These are phyloP conservation scores for Trichoderma arundinaceum DNA, from an alignment of 2,329 filamentous ascomycete genomes.

Conservation along the genomic window DNA sequence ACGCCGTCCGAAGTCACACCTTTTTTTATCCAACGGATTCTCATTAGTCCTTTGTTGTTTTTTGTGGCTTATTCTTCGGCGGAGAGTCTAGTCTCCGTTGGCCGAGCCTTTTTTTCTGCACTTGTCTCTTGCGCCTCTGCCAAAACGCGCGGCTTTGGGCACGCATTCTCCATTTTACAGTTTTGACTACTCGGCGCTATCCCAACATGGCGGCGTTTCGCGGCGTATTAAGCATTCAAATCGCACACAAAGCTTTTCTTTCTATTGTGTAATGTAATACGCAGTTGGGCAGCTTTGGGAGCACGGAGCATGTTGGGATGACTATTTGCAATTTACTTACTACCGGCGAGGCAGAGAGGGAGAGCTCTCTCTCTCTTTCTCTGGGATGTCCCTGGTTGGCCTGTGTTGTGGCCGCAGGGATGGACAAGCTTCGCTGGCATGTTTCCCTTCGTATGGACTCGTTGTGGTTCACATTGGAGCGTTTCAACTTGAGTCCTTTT, in stretches of 20 bases:
- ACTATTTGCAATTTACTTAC: not conserved
- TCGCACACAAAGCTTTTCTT: not conserved
- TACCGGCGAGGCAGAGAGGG: not conserved
- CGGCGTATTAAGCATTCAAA: slow-evolving; percentile 2
- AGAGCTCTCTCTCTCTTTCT: not conserved
- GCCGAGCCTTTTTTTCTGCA: not conserved
- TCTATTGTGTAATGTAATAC: not conserved
- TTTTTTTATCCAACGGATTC: not conserved
- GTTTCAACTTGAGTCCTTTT: slow-evolving; percentile 27
- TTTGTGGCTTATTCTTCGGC: slow-evolving; percentile 4
- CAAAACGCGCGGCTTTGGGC: slow-evolving; percentile 18
- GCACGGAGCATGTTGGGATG: slow-evolving; percentile 21
- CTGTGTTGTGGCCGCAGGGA: slow-evolving; percentile 2
- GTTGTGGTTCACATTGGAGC: slow-evolving; percentile 2
- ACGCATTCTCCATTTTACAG: slow-evolving; percentile 13
- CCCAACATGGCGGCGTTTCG: slow-evolving; percentile 15
- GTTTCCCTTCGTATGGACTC: slow-evolving; percentile 2
- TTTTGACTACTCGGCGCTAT: slow-evolving; percentile 23
- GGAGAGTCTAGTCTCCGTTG: slow-evolving; percentile 18
- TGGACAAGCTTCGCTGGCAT: slow-evolving; percentile 23
- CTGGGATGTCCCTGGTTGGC: slow-evolving; percentile 18
- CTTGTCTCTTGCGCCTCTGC: not conserved
- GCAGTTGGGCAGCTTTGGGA: slow-evolving; percentile 9
- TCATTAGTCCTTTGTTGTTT: not conserved
- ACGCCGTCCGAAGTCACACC: not conserved